Evolutionary conservation across 768 basidiomycete species (phyloP).

Genomic region (Neoboletus magnificus): DNA sequence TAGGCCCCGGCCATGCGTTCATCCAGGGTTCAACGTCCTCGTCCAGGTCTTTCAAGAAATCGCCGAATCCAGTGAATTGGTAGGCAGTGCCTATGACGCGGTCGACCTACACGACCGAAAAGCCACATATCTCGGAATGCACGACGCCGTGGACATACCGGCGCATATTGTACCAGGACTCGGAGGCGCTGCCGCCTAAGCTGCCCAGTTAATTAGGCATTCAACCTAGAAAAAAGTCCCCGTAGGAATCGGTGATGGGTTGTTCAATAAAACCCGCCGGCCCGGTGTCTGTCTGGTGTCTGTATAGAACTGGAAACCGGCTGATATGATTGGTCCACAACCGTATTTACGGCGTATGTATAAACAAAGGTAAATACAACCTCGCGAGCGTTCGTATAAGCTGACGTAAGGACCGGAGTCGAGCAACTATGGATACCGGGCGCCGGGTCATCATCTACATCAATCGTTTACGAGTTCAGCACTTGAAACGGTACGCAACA

Average conservation of each 20-base stretch:
- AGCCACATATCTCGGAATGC: background rate
- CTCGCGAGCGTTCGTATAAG: too few relatives aligned
- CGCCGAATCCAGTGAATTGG: background rate
- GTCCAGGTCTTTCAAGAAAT: background rate
- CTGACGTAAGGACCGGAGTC: background rate
- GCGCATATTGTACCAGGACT: background rate
- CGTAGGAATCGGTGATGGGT: background rate
- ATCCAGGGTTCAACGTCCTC: background rate
- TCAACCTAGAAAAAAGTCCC: background rate
- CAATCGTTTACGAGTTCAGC: background rate
- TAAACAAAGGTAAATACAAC: too few relatives aligned
- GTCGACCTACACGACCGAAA: background rate
- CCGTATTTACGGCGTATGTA: too few relatives aligned
- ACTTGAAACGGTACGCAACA: constrained; percentile 2
- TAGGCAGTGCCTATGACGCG: background rate
- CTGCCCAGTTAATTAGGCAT: too few relatives aligned
- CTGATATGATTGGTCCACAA: too few relatives aligned
- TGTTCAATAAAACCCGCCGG: background rate
- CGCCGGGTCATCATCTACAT: background rate
- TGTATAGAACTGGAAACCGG: too few relatives aligned
- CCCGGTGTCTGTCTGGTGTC: background rate
- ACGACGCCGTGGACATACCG: background rate
- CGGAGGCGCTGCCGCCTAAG: background rate
- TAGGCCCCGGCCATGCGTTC: background rate
- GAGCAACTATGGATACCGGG: background rate